Evolutionary conservation across 768 basidiomycete species (phyloP).

Genomic region (Lentinula guzmanii): DNA sequence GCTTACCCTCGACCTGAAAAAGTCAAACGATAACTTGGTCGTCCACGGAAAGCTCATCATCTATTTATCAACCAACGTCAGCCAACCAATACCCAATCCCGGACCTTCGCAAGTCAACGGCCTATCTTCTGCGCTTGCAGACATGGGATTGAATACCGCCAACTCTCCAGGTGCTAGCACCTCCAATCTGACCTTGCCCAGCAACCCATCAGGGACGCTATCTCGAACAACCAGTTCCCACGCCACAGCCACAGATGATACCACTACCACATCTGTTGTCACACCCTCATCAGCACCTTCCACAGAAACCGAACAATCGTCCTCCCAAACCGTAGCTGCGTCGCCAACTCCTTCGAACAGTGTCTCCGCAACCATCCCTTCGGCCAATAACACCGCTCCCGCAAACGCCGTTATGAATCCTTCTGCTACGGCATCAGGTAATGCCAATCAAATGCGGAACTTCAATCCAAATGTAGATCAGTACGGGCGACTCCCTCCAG

Average conservation of each 20-base stretch:
- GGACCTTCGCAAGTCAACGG: conserved; percentile 69
- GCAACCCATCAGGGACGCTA: conserved; percentile 33
- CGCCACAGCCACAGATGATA: conserved; percentile 41
- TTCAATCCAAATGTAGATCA: conserved; percentile 97
- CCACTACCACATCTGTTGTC: conserved; percentile 29
- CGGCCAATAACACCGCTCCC: conserved; percentile 18
- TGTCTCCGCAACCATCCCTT: conserved; percentile 14
- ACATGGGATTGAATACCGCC: conserved; percentile 45
- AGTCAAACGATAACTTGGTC: conserved; percentile 97
- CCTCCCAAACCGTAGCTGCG: conserved; percentile 15
- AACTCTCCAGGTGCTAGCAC: conserved; percentile 57
- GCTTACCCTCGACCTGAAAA: conserved; percentile 94
- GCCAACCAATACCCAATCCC: conserved; percentile 77
- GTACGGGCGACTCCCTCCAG: conserved; percentile 80
- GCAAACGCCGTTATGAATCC: conserved; percentile 18
- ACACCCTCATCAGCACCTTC: conserved; percentile 18
- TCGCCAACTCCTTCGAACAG: conserved; percentile 23
- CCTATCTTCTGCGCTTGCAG: conserved; percentile 51
- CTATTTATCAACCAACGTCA: conserved; percentile 89
- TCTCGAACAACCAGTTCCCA: conserved; percentile 68
- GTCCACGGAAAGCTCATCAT: conserved; percentile 98
- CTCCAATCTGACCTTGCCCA: conserved; percentile 39
- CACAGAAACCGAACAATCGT: conserved; percentile 17
- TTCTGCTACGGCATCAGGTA: conserved; percentile 14
- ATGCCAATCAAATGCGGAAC: conserved; percentile 57